Evolutionary conservation across 805 yeast genomes (phyloP), one percentile per base, ranked within the genome.

Genomic region (Sugiyamaella marilandica): DNA sequence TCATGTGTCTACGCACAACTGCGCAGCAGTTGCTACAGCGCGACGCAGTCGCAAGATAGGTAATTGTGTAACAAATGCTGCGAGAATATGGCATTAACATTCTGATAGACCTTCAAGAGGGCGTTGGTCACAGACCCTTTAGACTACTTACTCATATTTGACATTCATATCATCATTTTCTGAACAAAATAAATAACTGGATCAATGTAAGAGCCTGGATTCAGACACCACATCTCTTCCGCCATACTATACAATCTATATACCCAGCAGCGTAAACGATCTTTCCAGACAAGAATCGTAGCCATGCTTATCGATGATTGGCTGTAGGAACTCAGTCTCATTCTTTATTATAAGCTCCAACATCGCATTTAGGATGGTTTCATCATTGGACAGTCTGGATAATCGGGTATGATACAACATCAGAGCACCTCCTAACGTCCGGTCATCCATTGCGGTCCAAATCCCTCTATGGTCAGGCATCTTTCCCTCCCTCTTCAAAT

Each of bases 381-480:
- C 37, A 14, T 34, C 37, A n/a, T 34, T 14, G 9, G 37, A 34
- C 9, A 34, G 16, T 5, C 16, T 14, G 16, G n/a, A 4, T n/a
- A 34, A 14, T 3, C 37, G 37, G n/a, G 16, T 14, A 10, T 34
- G 37, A 34, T 34, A 14, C 5, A 34, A 14, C 43, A 16, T 19
- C 19, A 39, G 21, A 21, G 19, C 43, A 9, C 24, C 43, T 16
- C 24, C 19, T 16, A 39, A 19, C 11, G n/a, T 41, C 24, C 31
- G 19, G 24, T 52, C 55, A 19, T 52, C 55, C n/a, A 26, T 29
- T 2, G 32, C 41, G 2, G 52, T 52, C 55, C 55, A 52, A 31
- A 51, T 47, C 2, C 54, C 54, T 11, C 45, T 14, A 11, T 13
- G 16, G 26, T 41, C 50, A 4, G 54, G 54, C 2, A 43, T 33